Conservation (phyloP, 441 rosid genomes). For the Geranium incanum region DNA sequence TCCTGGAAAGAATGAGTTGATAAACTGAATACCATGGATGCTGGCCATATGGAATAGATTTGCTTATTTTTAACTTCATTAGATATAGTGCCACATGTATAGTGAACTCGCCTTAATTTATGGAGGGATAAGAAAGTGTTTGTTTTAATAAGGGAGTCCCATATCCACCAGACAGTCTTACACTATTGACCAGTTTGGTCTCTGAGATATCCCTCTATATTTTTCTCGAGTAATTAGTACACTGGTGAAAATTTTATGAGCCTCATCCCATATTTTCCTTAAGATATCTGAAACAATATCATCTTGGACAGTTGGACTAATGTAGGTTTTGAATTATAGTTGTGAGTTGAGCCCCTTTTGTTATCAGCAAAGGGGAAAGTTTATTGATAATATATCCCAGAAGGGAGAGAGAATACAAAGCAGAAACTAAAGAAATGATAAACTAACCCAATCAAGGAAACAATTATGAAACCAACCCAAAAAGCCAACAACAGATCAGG, state of each 20-base stretch:
- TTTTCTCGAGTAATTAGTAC: not conserved
- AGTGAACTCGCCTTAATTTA: not conserved
- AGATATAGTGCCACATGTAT: not conserved
- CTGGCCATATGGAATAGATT: not conserved
- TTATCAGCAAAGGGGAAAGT: too few species aligned
- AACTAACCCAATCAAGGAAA: too few species aligned
- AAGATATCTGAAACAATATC: not conserved
- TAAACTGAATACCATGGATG: not conserved
- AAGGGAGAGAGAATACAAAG: too few species aligned
- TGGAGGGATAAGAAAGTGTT: not conserved
- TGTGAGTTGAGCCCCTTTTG: too few species aligned
- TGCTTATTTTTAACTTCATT: not conserved
- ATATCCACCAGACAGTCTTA: not conserved
- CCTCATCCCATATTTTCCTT: not conserved
- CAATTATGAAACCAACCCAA: too few species aligned
- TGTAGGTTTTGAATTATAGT: not conserved
- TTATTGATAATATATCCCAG: too few species aligned
- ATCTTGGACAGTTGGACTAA: not conserved
- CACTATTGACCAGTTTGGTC: not conserved
- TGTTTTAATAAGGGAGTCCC: not conserved
- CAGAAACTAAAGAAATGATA: too few species aligned
- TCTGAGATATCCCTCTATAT: not conserved
- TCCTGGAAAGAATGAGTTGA: not conserved
- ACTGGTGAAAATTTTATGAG: not conserved
- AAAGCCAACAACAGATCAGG: too few species aligned